phyloP scores from a whole-genome alignment of 352 stramenopile species.

The Phytophthora sp. region DNA sequence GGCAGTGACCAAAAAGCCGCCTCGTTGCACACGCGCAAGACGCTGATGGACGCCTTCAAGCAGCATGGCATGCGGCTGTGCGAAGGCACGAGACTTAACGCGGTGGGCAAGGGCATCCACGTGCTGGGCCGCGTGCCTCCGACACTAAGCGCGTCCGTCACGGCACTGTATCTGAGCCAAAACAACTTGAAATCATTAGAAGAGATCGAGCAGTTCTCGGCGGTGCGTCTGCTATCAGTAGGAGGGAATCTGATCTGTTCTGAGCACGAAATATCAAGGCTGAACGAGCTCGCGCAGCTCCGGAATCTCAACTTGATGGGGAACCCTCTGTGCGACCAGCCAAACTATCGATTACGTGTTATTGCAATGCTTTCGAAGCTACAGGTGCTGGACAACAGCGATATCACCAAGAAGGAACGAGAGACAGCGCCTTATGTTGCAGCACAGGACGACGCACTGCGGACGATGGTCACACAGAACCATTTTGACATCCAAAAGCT shows the following conservation, averaged over 20 bases:
- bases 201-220: constrained; percentile 67
- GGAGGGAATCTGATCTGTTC: constrained; percentile 59
- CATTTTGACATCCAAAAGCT: constrained; percentile 80
- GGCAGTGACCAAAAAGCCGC: constrained; percentile 3
- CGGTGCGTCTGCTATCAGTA: constrained; percentile 66
- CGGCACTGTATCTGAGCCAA: constrained; percentile 80
- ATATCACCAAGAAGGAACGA: constrained; percentile 67
- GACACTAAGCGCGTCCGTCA: constrained; percentile 50
- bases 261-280: constrained; percentile 50
- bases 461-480: constrained; percentile 60
- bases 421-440: constrained; percentile 54
- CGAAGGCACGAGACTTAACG: constrained; percentile 80
- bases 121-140: constrained; percentile 56
- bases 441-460: constrained; percentile 59
- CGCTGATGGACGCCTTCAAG: constrained; percentile 70
- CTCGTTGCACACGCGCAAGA: constrained; percentile 36
- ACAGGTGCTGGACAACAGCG: constrained; percentile 61
- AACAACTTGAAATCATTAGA: constrained; percentile 65
- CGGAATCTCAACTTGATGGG: constrained; percentile 73
- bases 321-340: constrained; percentile 76
- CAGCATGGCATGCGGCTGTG: constrained; percentile 72
- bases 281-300: constrained; percentile 49
- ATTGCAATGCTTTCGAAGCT: constrained; percentile 55
- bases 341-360: constrained; percentile 73
- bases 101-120: constrained; percentile 62